Evolutionary conservation across 2,329 filamentous ascomycete genomes (phyloP), one percentile per base, ranked within the genome.

Genomic region (Fusarium lateritium): DNA sequence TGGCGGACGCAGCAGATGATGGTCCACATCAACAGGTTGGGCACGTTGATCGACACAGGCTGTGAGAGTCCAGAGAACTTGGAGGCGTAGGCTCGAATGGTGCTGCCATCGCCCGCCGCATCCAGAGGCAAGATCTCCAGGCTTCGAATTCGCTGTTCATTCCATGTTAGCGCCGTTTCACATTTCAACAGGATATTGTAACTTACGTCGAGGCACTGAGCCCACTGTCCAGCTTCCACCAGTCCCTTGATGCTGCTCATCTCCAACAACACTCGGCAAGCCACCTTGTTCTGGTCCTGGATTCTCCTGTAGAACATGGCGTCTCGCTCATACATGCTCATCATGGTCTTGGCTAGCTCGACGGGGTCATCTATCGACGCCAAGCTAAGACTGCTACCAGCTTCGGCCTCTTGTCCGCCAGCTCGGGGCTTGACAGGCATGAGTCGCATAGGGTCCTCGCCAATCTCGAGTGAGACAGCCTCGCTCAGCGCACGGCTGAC

Each of bases 21-120:
- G 50, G 94, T 94, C 96, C 96, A 98, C 83, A 97, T 91, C 67
- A 99, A 87, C 66, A 98, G 85, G 79, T 95, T 94, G 19, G 95
- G 95, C 73, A 98, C 90, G 75, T 96, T 97, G 77, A 93, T 91
- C 4, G 94, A 91, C 40, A 99, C 92, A 9, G 94, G 89, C 71
- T 93, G 89, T 6, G 94, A 88, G 40, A 97, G 86, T 3, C 87
- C 85, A 17, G 93, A 88, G 81, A 99, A 98, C 65, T 90, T 91
- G 73, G 93, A 89, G 2, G 95, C 94, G 64, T 90, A 90, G 69
- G 86, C 86, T 67, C 96, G 93, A 80, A 99, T 95, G 49, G 85
- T 87, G 73, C 89, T 87, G 60, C 96, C 89, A 75, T 95, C 91
- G 74, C 93, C 93, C 24, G 83, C 82, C 17, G 93, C 91, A 50